phyloP scores from a whole-genome alignment of 305 asterid genomes.

The Plantago coronopus region DNA sequence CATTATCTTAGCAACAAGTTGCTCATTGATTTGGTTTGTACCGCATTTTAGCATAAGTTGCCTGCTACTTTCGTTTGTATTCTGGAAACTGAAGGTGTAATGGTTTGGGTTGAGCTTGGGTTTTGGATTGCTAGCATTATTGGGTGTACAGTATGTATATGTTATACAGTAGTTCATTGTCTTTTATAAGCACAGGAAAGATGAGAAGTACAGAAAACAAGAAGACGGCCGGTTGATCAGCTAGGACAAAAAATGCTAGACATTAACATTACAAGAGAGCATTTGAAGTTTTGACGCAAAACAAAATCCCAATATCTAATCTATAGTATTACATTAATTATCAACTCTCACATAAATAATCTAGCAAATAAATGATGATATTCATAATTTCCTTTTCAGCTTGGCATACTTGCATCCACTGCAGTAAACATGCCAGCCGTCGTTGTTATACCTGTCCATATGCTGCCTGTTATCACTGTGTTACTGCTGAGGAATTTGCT shows the following conservation, averaged over 20 bases:
- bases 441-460: slow-evolving; percentile 67
- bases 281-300: background rate
- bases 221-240: background rate
- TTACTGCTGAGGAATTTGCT: background rate
- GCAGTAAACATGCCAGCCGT: slow-evolving; percentile 38
- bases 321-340: no score
- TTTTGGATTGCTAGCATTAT: background rate
- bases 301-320: no score
- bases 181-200: background rate
- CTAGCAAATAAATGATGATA: slow-evolving; percentile 16
- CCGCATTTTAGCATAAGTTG: no score
- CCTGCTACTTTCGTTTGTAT: background rate
- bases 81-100: background rate
- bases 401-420: slow-evolving; percentile 65
- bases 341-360: slow-evolving; percentile 11
- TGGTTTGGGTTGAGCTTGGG: background rate
- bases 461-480: slow-evolving; percentile 61
- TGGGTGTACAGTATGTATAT: slow-evolving; percentile 1
- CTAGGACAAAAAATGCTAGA: background rate
- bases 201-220: background rate
- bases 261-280: no score
- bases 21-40: no score
- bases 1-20: background rate
- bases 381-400: slow-evolving; percentile 40
- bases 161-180: slow-evolving; percentile 10